phyloP scores from a whole-genome alignment of 2,329 filamentous ascomycete genomes.

The Alternaria burnsii region DNA sequence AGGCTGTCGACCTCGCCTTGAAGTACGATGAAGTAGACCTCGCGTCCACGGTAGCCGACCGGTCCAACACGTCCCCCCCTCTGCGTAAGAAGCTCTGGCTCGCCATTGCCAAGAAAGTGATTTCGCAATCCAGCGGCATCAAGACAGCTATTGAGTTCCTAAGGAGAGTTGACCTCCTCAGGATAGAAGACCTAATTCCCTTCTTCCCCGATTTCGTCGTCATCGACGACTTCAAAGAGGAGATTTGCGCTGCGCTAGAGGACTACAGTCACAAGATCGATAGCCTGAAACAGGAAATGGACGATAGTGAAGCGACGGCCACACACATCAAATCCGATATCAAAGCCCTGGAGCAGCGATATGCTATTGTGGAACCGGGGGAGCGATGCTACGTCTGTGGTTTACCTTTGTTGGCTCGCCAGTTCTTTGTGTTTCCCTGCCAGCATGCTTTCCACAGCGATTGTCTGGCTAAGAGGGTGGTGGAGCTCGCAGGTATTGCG shows the following conservation, averaged over 20 bases:
- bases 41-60: conserved; percentile 86
- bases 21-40: conserved; percentile 90
- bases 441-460: conserved; percentile 98
- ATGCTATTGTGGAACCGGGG: conserved; percentile 95
- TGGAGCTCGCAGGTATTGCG: conserved; percentile 79
- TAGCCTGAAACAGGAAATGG: conserved; percentile 89
- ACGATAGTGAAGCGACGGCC: conserved; percentile 87
- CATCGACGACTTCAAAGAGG: conserved; percentile 98
- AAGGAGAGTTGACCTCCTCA: conserved; percentile 86
- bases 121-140: conserved; percentile 84
- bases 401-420: conserved; percentile 83
- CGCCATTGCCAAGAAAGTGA: conserved; percentile 92
- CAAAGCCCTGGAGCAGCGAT: conserved; percentile 82
- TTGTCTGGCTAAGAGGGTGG: conserved; percentile 84
- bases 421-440: conserved; percentile 98
- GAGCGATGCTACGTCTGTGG: conserved; percentile 92
- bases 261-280: conserved; percentile 94
- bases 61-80: conserved; percentile 77
- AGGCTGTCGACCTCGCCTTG: conserved; percentile 90
- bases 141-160: conserved; percentile 89
- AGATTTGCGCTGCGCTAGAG: conserved; percentile 93
- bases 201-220: conserved; percentile 99
- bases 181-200: conserved; percentile 95
- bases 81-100: conserved; percentile 96
- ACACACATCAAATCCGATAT: conserved; percentile 92